These are phyloP conservation scores for Urtica urens DNA, from an alignment of 306 rosid genomes.

Conservation along the genomic window DNA sequence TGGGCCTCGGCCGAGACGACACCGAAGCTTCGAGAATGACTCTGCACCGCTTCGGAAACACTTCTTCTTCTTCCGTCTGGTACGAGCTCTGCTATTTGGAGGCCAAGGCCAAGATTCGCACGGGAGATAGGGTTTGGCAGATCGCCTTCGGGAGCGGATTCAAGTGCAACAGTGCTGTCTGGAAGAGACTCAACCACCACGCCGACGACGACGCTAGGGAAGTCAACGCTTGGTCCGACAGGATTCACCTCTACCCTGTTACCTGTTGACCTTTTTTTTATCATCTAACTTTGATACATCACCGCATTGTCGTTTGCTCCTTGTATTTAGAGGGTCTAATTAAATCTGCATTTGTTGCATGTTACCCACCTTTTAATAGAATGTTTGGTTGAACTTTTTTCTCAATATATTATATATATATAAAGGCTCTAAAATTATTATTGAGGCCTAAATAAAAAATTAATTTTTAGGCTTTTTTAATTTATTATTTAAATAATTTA, in stretches of 20 bases:
- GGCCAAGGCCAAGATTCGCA: conserved; percentile 57
- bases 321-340: no score
- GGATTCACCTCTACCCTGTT: conserved; percentile 2
- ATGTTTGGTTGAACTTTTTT: no score
- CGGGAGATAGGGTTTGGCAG: conserved; percentile 67
- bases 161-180: conserved; percentile 72
- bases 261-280: no score
- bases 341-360: no score
- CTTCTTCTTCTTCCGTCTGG: conserved; percentile 74
- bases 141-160: conserved; percentile 79
- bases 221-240: background rate
- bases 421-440: no score
- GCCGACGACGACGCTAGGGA: conserved; percentile 14
- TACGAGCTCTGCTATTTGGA: conserved; percentile 59
- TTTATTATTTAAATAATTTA: no score
- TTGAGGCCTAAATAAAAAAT: no score
- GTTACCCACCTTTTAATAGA: no score
- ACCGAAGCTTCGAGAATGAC: conserved; percentile 81
- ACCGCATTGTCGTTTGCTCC: no score
- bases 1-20: conserved; percentile 39
- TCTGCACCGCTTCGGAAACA: conserved; percentile 62
- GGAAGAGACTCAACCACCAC: conserved; percentile 32
- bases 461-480: no score
- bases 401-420: no score
- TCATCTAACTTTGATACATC: no score